Evolutionary conservation across 257 asterid genomes (phyloP), one percentile per base, ranked within the genome.

Genomic region (Capsicum pubescens): DNA sequence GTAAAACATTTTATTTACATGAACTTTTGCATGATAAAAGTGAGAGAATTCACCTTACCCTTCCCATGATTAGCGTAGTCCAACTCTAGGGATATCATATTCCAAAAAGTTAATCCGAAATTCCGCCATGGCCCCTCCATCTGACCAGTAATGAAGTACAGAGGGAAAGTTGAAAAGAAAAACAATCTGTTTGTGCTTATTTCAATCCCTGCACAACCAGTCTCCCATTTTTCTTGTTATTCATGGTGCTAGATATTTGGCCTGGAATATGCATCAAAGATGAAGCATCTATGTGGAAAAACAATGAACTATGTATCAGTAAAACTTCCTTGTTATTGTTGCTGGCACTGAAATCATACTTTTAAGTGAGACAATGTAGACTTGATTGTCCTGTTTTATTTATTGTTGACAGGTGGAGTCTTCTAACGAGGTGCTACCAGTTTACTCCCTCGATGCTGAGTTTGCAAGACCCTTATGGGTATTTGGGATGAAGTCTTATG

Each of bases 401-500:
- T 76, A 8, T 69, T 48, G 26, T 44, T 54, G 78, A 68, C 84
- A 96, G 99, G 94, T 92, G 87, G 98, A 96, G 88, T 89, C 97
- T 83, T 85, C 93, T 39, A 96, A 92, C 66, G 93, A 93, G 88
- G 92, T 94, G 86, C 83, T 89, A 39, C 95, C 97, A 44, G 91
- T 96, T 82, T 93, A 92, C 90, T 83, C 93, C 15, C 83, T 92
- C 78, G 77, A 94, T 86, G 98, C 97, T 17, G 99, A 96, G 91
- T 96, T 96, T 89, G 84, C 98, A 44, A 92, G 89, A 87, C 99
- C 99, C 19, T 88, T 96, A 66, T 94, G 99, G 99, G 86, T 90
- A 84, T 96, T 96, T 87, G 98, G 99, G 82, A 83, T 87, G 92
- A 93, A 84, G 92, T 92, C 99, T 11, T 96, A 89, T 77, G 99